phyloP scores from a whole-genome alignment of 306 rosid species.

The Cucurbita ficifolia region DNA sequence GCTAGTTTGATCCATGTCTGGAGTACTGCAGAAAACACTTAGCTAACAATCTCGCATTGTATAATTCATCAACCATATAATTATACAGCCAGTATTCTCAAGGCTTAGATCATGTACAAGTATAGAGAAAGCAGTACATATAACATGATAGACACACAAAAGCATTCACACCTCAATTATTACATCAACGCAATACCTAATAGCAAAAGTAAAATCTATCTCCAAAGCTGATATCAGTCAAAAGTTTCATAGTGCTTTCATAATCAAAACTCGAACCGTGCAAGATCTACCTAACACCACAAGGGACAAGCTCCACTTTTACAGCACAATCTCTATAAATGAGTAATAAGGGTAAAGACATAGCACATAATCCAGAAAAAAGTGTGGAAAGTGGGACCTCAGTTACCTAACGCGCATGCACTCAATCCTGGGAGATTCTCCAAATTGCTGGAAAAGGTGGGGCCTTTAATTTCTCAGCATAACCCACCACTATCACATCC shows the following conservation, averaged over 20 bases:
- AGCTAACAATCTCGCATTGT: background rate
- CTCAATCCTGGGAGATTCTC: conserved; percentile 35
- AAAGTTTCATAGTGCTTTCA: background rate
- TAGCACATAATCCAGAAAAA: conserved; percentile 28
- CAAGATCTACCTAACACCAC: conserved; percentile 20
- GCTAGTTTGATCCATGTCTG: too few relatives aligned
- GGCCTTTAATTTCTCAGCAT: conserved; percentile 46
- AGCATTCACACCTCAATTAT: background rate
- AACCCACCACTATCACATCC: conserved; percentile 50
- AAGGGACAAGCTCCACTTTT: conserved; percentile 45
- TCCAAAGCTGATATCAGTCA: background rate
- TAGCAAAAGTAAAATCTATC: background rate
- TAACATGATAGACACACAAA: background rate
- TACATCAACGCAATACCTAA: conserved; percentile 1
- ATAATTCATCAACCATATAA: background rate
- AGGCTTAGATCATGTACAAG: background rate
- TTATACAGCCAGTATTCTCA: background rate
- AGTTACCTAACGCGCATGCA: conserved; percentile 73
- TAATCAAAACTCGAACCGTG: conserved; percentile 7
- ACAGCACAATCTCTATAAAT: conserved; percentile 17
- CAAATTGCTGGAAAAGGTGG: conserved; percentile 29
- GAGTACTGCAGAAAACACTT: background rate
- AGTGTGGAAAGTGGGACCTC: conserved; percentile 53
- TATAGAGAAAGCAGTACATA: background rate
- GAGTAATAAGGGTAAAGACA: conserved; percentile 29